phyloP scores from a whole-genome alignment of 164 flowering plant genomes.

The Houttuynia cordata region DNA sequence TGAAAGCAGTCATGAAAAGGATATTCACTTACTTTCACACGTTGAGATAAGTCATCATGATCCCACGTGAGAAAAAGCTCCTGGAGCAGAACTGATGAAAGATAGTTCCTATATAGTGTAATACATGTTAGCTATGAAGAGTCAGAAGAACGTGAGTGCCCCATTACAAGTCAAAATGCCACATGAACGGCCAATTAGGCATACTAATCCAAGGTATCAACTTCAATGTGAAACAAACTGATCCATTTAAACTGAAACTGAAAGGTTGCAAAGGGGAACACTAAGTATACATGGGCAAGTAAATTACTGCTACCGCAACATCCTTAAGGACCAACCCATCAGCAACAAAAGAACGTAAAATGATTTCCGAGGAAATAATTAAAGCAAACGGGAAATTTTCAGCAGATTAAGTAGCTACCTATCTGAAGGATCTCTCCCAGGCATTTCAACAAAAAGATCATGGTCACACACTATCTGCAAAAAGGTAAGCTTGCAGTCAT shows the following conservation, averaged over 20 bases:
- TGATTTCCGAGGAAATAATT: too few relatives aligned
- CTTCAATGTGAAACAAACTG: too few relatives aligned
- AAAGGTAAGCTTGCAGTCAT: slow-evolving; percentile 98
- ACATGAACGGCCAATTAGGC: neutral
- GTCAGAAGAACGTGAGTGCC: neutral
- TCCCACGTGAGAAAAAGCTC: slow-evolving; percentile 97
- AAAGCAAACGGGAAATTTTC: too few relatives aligned
- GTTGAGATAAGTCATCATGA: slow-evolving; percentile 82
- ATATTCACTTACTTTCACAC: slow-evolving; percentile 62
- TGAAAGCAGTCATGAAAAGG: neutral
- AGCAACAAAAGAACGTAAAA: too few relatives aligned
- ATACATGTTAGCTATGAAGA: neutral
- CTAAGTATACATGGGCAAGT: too few relatives aligned
- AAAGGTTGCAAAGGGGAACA: too few relatives aligned
- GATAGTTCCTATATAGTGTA: slow-evolving; percentile 71
- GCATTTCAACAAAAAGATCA: slow-evolving; percentile 99
- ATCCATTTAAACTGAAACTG: too few relatives aligned
- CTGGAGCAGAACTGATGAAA: slow-evolving; percentile 88
- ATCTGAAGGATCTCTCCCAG: slow-evolving; percentile 99
- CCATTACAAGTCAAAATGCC: neutral
- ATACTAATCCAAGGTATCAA: neutral
- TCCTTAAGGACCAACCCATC: too few relatives aligned
- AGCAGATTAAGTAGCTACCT: slow-evolving; percentile 34
- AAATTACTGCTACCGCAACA: too few relatives aligned
- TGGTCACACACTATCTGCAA: slow-evolving; percentile 96